A percentile compares a stretch with the other conserved stretches of the same genome.
These are phyloP conservation scores for barrel medic (Medicago truncatula) DNA, from an alignment of 306 rosid species.

Conservation along the genomic window MtrunA17r5.0-ANR NC_053045.1:62217001-62217500, in stretches of 20 bases:
- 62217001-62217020: conserved; percentile 72
- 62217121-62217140: conserved; percentile 65
- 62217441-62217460: neutral
- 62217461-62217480: neutral
- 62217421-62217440: too few relatives aligned
- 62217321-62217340: too few relatives aligned
- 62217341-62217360: neutral
- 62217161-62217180: conserved; percentile 66
- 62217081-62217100: conserved; percentile 72
- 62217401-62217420: neutral
- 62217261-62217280: conserved; percentile 74
- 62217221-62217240: conserved; percentile 75
- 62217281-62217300: conserved; percentile 27
- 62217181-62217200: conserved; percentile 62
- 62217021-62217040: conserved; percentile 64
- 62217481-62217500: too few relatives aligned
- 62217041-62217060: conserved; percentile 82
- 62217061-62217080: conserved; percentile 76
- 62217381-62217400: neutral
- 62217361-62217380: neutral
- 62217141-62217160: conserved; percentile 74
- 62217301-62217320: neutral
- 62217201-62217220: conserved; percentile 67
- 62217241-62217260: conserved; percentile 64
- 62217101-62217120: conserved; percentile 78